phyloP scores from a whole-genome alignment of 768 basidiomycete genomes.

The Kwoniella shandongensis region DNA sequence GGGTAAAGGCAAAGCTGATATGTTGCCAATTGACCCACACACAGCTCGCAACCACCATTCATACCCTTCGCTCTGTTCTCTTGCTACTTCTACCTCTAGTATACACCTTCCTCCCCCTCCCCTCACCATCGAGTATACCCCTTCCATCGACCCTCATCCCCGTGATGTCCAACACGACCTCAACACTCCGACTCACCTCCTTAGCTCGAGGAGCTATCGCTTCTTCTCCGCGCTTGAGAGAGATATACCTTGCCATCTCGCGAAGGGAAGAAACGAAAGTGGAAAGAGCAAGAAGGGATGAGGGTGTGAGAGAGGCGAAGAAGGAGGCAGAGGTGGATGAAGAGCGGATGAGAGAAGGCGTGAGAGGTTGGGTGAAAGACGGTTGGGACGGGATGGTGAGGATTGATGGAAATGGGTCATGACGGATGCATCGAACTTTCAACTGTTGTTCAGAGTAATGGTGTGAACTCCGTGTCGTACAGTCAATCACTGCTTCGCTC shows the following conservation, averaged over 20 bases:
- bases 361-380: conserved; percentile 25
- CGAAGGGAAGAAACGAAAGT: conserved; percentile 7
- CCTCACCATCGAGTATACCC: not conserved
- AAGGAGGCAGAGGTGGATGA: conserved; percentile 14
- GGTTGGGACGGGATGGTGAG: conserved; percentile 39
- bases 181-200: conserved; percentile 32
- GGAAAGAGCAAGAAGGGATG: conserved; percentile 13
- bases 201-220: conserved; percentile 18
- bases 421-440: no score
- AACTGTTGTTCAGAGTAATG: no score
- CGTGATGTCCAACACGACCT: conserved; percentile 24
- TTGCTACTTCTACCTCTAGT: conserved; percentile 26
- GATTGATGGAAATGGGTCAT: conserved; percentile 11
- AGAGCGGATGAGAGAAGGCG: conserved; percentile 13
- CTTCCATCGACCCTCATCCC: conserved; percentile 9
- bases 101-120: conserved; percentile 30
- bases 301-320: conserved; percentile 16
- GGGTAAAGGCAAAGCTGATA: no score
- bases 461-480: no score
- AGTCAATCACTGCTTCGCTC: no score
- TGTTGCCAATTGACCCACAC: not conserved
- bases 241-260: conserved; percentile 11
- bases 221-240: conserved; percentile 5
- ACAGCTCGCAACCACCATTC: conserved; percentile 33
- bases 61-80: conserved; percentile 32